These are phyloP conservation scores for Teratosphaeria zuluensis DNA, from an alignment of 2,329 filamentous ascomycete genomes.

Conservation along the genomic window DNA sequence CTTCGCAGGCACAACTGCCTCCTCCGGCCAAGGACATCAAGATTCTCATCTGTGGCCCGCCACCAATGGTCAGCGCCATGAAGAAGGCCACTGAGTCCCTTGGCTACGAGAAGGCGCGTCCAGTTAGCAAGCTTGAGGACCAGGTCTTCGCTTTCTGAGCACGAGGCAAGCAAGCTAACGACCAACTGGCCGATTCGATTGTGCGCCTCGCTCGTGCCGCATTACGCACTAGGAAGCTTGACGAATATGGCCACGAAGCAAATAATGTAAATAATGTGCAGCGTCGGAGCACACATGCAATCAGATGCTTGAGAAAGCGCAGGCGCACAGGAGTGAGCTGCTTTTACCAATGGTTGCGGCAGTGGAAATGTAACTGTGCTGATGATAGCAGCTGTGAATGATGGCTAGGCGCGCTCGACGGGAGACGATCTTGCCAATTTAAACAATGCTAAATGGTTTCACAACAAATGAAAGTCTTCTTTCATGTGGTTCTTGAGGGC, in stretches of 20 bases:
- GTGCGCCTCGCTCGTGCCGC: too few species aligned
- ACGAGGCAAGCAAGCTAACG: background rate
- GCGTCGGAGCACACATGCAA: background rate
- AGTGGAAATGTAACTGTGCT: background rate
- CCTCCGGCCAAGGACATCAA: conserved; percentile 80
- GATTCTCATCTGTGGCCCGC: conserved; percentile 87
- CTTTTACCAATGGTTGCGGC: background rate
- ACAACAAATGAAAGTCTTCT: too few species aligned
- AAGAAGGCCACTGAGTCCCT: conserved; percentile 90
- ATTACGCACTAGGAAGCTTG: too few species aligned
- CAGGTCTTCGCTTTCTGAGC: conserved; percentile 87
- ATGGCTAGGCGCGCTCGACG: too few species aligned
- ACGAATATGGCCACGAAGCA: background rate
- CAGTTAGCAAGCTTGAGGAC: conserved; percentile 95
- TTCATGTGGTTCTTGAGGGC: too few species aligned
- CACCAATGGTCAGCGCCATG: conserved; percentile 91
- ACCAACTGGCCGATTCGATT: background rate
- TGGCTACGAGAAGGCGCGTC: conserved; percentile 83
- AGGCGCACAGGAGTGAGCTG: background rate
- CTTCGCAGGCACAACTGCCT: conserved; percentile 61
- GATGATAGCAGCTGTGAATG: too few species aligned
- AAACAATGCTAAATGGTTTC: too few species aligned
- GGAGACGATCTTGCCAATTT: too few species aligned
- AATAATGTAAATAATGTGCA: background rate
- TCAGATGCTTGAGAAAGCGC: background rate